Conservation (phyloP, 1,284 basidiomycete genomes). For the Moniliella sp. region DNA sequence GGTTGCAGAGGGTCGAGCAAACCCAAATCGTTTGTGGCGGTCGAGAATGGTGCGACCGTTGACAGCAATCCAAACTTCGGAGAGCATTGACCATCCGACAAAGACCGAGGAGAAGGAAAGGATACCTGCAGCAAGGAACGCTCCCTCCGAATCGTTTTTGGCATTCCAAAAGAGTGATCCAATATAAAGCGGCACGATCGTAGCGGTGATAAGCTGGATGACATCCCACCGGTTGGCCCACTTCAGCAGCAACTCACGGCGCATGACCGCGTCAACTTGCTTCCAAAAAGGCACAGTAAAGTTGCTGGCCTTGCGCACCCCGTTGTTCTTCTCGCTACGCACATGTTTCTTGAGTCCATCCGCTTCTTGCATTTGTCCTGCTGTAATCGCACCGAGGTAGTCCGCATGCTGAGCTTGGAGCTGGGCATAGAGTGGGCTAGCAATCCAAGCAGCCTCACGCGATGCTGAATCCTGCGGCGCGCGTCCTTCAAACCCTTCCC, state of each 20-base stretch:
- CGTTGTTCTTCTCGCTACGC: slow-evolving; percentile 13
- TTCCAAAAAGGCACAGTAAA: slow-evolving; percentile 16
- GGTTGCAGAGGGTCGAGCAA: slow-evolving; percentile 35
- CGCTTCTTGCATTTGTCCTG: slow-evolving; percentile 8
- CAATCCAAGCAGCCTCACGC: slow-evolving; percentile 14
- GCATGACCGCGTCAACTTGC: slow-evolving; percentile 14
- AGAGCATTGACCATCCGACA: slow-evolving; percentile 23
- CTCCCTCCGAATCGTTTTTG: slow-evolving; percentile 7
- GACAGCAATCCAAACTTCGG: slow-evolving; percentile 48
- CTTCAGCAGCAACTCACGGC: slow-evolving; percentile 16
- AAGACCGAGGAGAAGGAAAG: slow-evolving; percentile 23
- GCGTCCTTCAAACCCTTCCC: slow-evolving; percentile 37
- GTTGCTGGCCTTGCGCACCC: slow-evolving; percentile 11
- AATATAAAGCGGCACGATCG: slow-evolving; percentile 18
- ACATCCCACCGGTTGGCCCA: slow-evolving; percentile 13
- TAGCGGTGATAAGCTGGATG: slow-evolving; percentile 16
- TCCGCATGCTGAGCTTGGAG: slow-evolving; percentile 12
- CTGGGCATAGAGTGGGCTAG: slow-evolving; percentile 8
- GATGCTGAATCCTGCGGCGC: slow-evolving; percentile 37
- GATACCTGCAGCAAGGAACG: slow-evolving; percentile 9
- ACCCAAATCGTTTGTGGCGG: slow-evolving; percentile 39
- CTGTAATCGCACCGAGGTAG: slow-evolving; percentile 14
- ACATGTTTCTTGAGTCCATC: slow-evolving; percentile 8
- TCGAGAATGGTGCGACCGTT: slow-evolving; percentile 51
- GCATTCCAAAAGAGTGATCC: slow-evolving; percentile 18